Percentiles rank a stretch among this genome's conserved stretches.
phyloP scores from a whole-genome alignment of 495 filamentous ascomycete species.

The Trichoderma virens region DNA sequence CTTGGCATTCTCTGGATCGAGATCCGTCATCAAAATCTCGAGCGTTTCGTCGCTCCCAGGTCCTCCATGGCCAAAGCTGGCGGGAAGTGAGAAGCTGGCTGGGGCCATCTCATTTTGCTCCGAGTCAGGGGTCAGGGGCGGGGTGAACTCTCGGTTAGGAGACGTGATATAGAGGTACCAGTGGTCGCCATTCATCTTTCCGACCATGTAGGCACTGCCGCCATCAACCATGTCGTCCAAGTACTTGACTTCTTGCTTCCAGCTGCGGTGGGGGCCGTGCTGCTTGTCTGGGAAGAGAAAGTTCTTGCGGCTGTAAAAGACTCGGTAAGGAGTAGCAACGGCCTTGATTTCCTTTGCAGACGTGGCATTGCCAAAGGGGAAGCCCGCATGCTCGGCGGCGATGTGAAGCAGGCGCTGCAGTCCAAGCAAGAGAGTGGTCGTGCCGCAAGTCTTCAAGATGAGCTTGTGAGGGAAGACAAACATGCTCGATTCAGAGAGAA shows the following conservation, averaged over 20 bases:
- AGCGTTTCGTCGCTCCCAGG: conserved; percentile 77
- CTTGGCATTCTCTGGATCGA: conserved; percentile 86
- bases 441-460: conserved; percentile 97
- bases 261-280: conserved; percentile 89
- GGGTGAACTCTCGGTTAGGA: conserved; percentile 71
- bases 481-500: conserved; percentile 98
- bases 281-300: conserved; percentile 95
- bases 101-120: conserved; percentile 18
- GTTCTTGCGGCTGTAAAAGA: conserved; percentile 99
- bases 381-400: conserved; percentile 78
- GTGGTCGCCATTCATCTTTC: conserved; percentile 99
- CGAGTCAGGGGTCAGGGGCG: conserved; percentile 64
- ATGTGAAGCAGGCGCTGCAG: conserved; percentile 86
- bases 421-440: conserved; percentile 85
- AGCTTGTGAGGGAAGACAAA: conserved; percentile 99
- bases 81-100: conserved; percentile 55
- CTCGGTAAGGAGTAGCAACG: conserved; percentile 81
- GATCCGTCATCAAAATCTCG: conserved; percentile 96
- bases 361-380: conserved; percentile 52
- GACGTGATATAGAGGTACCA: conserved; percentile 98
- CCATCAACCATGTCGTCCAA: conserved; percentile 84
- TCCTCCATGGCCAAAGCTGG: conserved; percentile 50
- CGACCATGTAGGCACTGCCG: conserved; percentile 98
- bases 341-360: conserved; percentile 50
- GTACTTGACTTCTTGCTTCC: conserved; percentile 89